Evolutionary conservation across 371 early-diverging fungal species (phyloP), one percentile per base, ranked within the genome.

Genomic region (Mortierella sp.): DNA sequence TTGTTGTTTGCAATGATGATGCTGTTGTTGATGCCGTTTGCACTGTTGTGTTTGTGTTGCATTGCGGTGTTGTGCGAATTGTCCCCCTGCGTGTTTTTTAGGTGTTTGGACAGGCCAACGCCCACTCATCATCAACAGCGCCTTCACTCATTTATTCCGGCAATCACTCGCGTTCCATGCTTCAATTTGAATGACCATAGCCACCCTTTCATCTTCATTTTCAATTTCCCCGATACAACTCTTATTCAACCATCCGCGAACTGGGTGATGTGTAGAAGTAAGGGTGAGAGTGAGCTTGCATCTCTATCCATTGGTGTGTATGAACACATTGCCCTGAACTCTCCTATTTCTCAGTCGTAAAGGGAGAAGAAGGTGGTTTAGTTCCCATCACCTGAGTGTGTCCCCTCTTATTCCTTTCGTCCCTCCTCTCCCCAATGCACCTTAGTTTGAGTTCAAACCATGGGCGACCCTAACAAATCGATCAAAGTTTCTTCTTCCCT

Each of bases 391-490:
- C 41, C 24, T 68, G 68, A 68, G 41, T 24, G 24, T 4, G 24
- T 4, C 68, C 41, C 21, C 41, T 63, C 1, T 60, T 16, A n/a
- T 21, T n/a, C 21, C 54, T 27, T 29, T 29, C 5, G 29, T 29
- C 32, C 60, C 4, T 60, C 60, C 11, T 14, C 48, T 12, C 51
- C 51, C 21, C 56, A 41, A 21, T 10, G 41, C 41, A 68, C 41
- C 43, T 4, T 41, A 21, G 38, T 68, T 68, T 68, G 10, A 68
- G 35, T 68, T 68, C 68, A 68, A 68, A 68, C 68, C 38, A 68
- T 41, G 68, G 41, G 24, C 24, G 68, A 68, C 68, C 41, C 41
- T 38, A 68, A 68, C 24, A 41, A 68, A 38, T 68, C 68, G 43
- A 68, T 38, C 68, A 38, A 68, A 68, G 41, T 68, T 38, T 68